These are phyloP conservation scores for Microascus cirrosus DNA, from an alignment of 2,329 filamentous ascomycete genomes.

Conservation along the genomic window DNA sequence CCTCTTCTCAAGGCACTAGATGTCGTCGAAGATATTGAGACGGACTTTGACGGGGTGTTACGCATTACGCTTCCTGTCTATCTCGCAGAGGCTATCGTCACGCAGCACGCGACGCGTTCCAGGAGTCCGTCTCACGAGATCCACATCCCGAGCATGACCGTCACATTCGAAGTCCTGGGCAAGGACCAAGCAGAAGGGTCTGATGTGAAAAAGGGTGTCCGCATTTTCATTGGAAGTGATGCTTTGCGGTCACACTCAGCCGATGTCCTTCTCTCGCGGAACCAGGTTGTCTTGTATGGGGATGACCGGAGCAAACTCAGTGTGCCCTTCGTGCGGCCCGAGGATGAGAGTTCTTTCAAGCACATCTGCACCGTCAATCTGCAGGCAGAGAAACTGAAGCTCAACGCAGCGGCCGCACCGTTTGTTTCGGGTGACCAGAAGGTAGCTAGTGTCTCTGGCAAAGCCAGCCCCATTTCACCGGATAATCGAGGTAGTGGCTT, in stretches of 20 bases:
- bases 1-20: constrained; percentile 66
- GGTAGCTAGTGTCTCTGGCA: neutral
- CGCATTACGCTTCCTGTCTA: constrained; percentile 74
- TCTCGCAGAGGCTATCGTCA: constrained; percentile 80
- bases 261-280: constrained; percentile 85
- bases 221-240: constrained; percentile 85
- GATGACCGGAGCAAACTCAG: constrained; percentile 79
- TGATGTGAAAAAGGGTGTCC: constrained; percentile 44
- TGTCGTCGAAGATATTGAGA: constrained; percentile 53
- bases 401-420: constrained; percentile 34
- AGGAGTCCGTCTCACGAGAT: constrained; percentile 58
- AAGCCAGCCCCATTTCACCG: neutral
- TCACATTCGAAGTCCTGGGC: constrained; percentile 66
- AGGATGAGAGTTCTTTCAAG: constrained; percentile 74
- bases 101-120: constrained; percentile 62
- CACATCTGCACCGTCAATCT: constrained; percentile 55
- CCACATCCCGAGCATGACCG: constrained; percentile 63
- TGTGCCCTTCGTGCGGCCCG: constrained; percentile 84
- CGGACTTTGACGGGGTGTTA: constrained; percentile 52
- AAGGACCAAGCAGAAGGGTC: constrained; percentile 35
- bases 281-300: constrained; percentile 77
- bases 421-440: constrained; percentile 27
- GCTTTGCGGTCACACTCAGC: constrained; percentile 75
- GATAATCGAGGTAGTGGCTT: constrained; percentile 10
- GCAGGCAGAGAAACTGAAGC: constrained; percentile 42